These are phyloP conservation scores for Schizophyllum amplum DNA, from an alignment of 1,284 basidiomycete species.

Conservation along the genomic window DNA sequence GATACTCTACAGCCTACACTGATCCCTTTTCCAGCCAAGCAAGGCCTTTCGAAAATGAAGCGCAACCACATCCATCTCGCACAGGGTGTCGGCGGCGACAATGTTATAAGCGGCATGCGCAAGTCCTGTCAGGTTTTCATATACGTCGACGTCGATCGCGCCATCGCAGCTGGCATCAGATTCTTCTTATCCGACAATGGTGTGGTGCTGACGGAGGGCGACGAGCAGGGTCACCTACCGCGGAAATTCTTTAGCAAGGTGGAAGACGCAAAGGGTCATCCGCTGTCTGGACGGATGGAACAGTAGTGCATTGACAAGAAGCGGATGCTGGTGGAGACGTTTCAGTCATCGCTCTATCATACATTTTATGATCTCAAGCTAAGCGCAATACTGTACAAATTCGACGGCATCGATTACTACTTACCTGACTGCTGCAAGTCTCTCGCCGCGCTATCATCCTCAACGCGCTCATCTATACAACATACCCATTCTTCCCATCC, in stretches of 20 bases:
- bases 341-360: no score
- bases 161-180: constrained; percentile 60
- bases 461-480: background rate
- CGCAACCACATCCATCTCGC: constrained; percentile 89
- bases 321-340: no score
- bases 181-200: constrained; percentile 78
- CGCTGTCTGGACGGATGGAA: constrained; percentile 25
- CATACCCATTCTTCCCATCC: constrained; percentile 15
- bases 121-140: constrained; percentile 65
- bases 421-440: no score
- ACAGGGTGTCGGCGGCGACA: constrained; percentile 52
- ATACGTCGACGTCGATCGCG: constrained; percentile 65
- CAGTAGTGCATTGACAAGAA: background rate
- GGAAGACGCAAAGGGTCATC: constrained; percentile 27
- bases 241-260: constrained; percentile 60
- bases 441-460: no score
- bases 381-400: no score
- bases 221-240: constrained; percentile 45
- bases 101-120: constrained; percentile 79
- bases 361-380: no score
- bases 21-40: constrained; percentile 32
- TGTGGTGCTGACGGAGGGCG: constrained; percentile 75
- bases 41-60: constrained; percentile 79
- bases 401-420: no score
- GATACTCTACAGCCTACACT: background rate